A percentile compares a stretch with the other conserved stretches of the same genome.
These are phyloP conservation scores for Rosa rugosa DNA, from an alignment of 306 rosid genomes.

Conservation along the genomic window DNA sequence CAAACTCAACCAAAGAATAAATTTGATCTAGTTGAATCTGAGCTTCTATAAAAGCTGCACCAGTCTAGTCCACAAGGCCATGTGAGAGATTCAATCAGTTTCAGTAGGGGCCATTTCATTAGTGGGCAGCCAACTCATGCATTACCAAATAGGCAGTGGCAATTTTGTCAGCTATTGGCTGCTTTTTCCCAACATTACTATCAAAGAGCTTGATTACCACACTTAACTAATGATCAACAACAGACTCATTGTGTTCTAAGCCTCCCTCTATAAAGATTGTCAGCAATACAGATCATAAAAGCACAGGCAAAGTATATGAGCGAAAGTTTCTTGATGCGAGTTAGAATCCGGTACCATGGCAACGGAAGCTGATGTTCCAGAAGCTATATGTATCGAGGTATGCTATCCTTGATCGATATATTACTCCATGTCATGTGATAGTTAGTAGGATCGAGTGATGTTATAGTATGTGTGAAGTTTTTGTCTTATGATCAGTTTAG, in stretches of 20 bases:
- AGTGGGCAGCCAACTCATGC: slow-evolving; percentile 59
- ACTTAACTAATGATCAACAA: slow-evolving; percentile 17
- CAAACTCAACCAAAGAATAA: too few species aligned
- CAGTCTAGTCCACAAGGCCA: slow-evolving; percentile 21
- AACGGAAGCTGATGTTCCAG: slow-evolving; percentile 39
- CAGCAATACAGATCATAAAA: not conserved
- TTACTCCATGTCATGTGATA: slow-evolving; percentile 14
- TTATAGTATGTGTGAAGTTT: not conserved
- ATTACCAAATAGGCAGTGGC: slow-evolving; percentile 39
- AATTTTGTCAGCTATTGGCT: slow-evolving; percentile 45
- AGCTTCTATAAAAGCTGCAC: slow-evolving; percentile 28
- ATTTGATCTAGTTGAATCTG: not conserved
- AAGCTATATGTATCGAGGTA: slow-evolving; percentile 44
- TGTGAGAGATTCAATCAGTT: slow-evolving; percentile 39
- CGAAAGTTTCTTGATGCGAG: slow-evolving; percentile 24
- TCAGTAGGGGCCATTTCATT: slow-evolving; percentile 42
- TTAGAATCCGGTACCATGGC: slow-evolving; percentile 38
- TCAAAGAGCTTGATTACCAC: slow-evolving; percentile 23
- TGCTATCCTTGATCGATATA: slow-evolving; percentile 16
- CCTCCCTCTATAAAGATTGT: not conserved
- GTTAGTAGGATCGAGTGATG: not conserved
- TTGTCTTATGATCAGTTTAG: not conserved
- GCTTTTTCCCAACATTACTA: slow-evolving; percentile 25
- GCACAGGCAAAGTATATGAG: not conserved
- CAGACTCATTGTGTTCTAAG: slow-evolving; percentile 9